phyloP scores from a whole-genome alignment of 768 basidiomycete species.

The Aureoboletus auriporus region DNA sequence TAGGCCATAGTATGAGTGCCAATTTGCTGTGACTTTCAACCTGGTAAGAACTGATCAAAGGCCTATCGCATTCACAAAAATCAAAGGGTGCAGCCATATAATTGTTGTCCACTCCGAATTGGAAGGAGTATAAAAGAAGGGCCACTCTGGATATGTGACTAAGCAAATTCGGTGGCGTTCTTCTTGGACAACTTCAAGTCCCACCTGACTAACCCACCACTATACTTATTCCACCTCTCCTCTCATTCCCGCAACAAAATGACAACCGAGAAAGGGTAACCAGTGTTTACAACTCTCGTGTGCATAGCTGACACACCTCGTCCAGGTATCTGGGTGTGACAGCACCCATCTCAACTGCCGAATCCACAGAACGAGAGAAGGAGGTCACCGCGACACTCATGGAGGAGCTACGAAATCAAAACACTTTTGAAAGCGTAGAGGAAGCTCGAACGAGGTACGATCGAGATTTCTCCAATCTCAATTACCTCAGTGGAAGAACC shows the following conservation, averaged over 20 bases:
- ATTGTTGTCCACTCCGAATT: no score
- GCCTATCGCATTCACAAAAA: no score
- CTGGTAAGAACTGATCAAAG: no score
- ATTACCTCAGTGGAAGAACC: constrained; percentile 2
- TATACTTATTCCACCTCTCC: constrained; percentile 1
- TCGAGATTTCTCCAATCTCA: constrained; percentile 9
- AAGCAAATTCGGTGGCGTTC: constrained; percentile 19
- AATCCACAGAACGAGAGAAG: constrained; percentile 75
- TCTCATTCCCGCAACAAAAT: constrained; percentile 21
- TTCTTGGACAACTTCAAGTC: constrained; percentile 2
- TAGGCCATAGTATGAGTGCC: no score
- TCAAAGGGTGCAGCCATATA: no score
- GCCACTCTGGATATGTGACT: constrained; percentile 11
- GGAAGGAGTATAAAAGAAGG: no score
- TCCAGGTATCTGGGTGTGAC: constrained; percentile 77
- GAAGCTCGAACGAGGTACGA: constrained; percentile 82
- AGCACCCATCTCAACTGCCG: constrained; percentile 73
- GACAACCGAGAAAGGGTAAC: constrained; percentile 42
- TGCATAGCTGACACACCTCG: constrained; percentile 7
- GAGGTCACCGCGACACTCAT: constrained; percentile 82
- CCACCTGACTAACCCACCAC: constrained; percentile 17
- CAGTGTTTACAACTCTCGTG: constrained; percentile 8
- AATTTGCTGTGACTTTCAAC: no score
- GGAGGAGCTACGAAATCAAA: constrained; percentile 83
- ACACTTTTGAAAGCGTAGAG: constrained; percentile 86